A percentile compares a stretch with the other conserved stretches of the same genome.
Evolutionary conservation across 2,329 filamentous ascomycete species (phyloP).

Genomic region (Xylaria sp.): DNA sequence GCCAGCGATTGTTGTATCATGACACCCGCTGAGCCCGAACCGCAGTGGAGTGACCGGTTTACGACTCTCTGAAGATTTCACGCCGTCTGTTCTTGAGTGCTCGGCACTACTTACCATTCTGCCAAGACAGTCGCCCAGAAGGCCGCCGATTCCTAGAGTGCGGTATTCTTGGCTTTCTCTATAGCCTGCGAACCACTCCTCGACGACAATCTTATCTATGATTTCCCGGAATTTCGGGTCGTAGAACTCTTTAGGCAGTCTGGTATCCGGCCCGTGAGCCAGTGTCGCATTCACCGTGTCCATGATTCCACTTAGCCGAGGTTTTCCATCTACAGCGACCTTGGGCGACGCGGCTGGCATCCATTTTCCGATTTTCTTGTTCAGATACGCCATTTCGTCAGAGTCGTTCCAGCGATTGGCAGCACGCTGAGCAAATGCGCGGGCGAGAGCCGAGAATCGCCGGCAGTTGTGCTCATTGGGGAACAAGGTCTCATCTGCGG

Average conservation of each 20-base stretch:
- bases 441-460: slow-evolving; percentile 63
- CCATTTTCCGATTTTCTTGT: slow-evolving; percentile 71
- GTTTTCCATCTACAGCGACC: slow-evolving; percentile 78
- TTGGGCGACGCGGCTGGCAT: slow-evolving; percentile 67
- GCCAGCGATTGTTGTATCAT: slow-evolving; percentile 87
- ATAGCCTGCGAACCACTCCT: slow-evolving; percentile 93
- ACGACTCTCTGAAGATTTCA: slow-evolving; percentile 26
- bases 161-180: slow-evolving; percentile 80
- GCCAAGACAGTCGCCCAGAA: slow-evolving; percentile 77
- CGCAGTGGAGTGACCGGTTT: slow-evolving; percentile 49
- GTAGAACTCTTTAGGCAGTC: slow-evolving; percentile 81
- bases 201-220: slow-evolving; percentile 69
- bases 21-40: slow-evolving; percentile 78
- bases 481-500: slow-evolving; percentile 70
- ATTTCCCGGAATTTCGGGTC: slow-evolving; percentile 64
- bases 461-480: slow-evolving; percentile 72
- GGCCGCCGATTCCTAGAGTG: slow-evolving; percentile 75
- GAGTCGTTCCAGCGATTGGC: slow-evolving; percentile 69
- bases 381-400: slow-evolving; percentile 78
- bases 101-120: slow-evolving; percentile 67
- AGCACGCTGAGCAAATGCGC: slow-evolving; percentile 66
- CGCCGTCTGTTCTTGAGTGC: slow-evolving; percentile 47
- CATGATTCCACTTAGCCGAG: slow-evolving; percentile 83
- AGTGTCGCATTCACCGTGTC: slow-evolving; percentile 87
- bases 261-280: slow-evolving; percentile 75